phyloP scores from a whole-genome alignment of 2,329 filamentous ascomycete genomes.

The Colletotrichum tanaceti region DNA sequence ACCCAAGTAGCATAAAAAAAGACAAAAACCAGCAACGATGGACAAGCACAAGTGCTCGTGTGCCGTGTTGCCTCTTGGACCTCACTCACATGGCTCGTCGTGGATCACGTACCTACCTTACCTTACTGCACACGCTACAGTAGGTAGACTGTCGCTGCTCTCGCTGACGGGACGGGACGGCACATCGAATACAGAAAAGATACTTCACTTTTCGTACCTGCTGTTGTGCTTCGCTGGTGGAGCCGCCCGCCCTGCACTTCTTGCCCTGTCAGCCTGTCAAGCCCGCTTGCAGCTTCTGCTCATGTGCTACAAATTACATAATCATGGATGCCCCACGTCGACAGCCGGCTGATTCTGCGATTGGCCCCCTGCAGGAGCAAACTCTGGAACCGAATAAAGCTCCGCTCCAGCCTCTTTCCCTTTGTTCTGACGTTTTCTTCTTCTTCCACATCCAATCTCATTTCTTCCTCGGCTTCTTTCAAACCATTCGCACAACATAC shows the following conservation, averaged over 20 bases:
- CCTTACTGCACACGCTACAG: too few species aligned
- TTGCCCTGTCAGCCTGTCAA: constrained; percentile 33
- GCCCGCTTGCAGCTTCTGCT: constrained; percentile 26
- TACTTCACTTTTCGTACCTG: constrained; percentile 26
- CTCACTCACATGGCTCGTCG: constrained; percentile 22
- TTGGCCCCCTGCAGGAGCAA: constrained; percentile 33
- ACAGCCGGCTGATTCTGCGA: constrained; percentile 28
- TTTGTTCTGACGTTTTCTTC: constrained; percentile 38
- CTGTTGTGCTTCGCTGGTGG: constrained; percentile 21
- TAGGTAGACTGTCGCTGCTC: constrained; percentile 20
- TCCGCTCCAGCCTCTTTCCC: constrained; percentile 40
- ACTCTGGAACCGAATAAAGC: constrained; percentile 41
- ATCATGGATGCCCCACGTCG: constrained; percentile 16
- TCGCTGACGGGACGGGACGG: not conserved
- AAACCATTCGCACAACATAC: constrained; percentile 23
- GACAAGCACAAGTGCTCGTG: constrained; percentile 25
- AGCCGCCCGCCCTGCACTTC: constrained; percentile 17
- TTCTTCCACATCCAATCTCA: constrained; percentile 38
- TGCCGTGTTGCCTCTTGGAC: constrained; percentile 29
- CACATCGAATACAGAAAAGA: not conserved
- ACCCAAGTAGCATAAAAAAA: not conserved
- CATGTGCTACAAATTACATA: constrained; percentile 33
- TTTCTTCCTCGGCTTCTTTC: constrained; percentile 32
- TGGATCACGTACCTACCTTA: not conserved
- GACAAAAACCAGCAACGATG: not conserved